phyloP scores from a whole-genome alignment of 2,329 filamentous ascomycete genomes.

The Sporothrix pseudoabietina region DNA sequence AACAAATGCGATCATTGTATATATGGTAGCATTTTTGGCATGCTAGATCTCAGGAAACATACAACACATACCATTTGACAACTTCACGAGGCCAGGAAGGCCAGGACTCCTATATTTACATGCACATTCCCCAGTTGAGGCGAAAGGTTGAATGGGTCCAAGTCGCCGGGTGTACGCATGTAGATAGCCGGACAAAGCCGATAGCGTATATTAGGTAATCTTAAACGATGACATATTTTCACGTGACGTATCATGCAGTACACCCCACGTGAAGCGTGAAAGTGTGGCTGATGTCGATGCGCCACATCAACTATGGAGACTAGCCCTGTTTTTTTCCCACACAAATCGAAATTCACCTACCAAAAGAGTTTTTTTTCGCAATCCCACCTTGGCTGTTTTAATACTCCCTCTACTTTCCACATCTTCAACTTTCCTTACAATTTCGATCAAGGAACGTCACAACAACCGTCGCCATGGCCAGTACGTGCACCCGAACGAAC shows the following conservation, averaged over 20 bases:
- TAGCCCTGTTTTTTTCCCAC: conserved; percentile 35
- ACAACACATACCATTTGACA: conserved; percentile 15
- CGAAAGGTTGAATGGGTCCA: not conserved
- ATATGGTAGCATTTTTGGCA: not conserved
- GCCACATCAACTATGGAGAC: conserved; percentile 31
- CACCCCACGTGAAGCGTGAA: conserved; percentile 11
- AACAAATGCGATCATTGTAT: conserved; percentile 25
- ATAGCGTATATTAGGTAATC: not conserved
- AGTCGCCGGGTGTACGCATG: conserved; percentile 2
- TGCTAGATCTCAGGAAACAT: not conserved
- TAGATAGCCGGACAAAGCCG: conserved; percentile 13
- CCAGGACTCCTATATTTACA: not conserved
- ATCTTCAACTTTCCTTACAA: conserved; percentile 33
- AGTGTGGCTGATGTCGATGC: conserved; percentile 27
- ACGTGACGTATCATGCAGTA: not conserved
- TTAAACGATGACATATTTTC: not conserved
- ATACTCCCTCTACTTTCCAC: conserved; percentile 25
- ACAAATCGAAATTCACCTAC: conserved; percentile 37
- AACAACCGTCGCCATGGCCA: conserved; percentile 67
- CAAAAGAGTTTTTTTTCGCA: conserved; percentile 34
- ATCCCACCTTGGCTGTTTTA: conserved; percentile 26
- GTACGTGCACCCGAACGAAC: conserved; percentile 51
- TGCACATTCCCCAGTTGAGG: not conserved
- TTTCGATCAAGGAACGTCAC: conserved; percentile 33
- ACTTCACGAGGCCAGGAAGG: not conserved